A percentile compares a stretch with the other conserved stretches of the same genome.
These are phyloP conservation scores for Tubosaeta sp. DNA, from an alignment of 768 basidiomycete genomes.

Conservation along the genomic window DNA sequence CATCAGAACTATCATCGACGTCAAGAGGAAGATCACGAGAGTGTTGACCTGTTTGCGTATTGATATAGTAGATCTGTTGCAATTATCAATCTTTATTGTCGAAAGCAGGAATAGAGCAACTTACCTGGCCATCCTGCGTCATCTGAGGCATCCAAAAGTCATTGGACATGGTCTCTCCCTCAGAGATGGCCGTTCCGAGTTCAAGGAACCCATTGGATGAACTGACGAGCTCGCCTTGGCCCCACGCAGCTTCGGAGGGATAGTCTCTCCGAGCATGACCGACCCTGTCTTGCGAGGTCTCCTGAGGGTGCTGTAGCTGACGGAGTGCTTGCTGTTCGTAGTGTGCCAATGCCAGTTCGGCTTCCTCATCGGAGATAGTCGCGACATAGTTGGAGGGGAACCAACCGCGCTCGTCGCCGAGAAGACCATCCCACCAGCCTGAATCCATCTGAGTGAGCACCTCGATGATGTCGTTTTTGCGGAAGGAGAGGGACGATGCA, in stretches of 20 bases:
- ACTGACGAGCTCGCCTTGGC: conserved; percentile 9
- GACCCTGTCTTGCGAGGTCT: conserved; percentile 7
- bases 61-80: conserved; percentile 89
- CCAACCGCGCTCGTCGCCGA: conserved; percentile 89
- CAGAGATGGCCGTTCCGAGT: conserved; percentile 24
- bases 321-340: conserved; percentile 14
- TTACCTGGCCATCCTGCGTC: conserved; percentile 76
- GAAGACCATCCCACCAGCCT: conserved; percentile 98
- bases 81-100: background rate
- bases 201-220: conserved; percentile 40
- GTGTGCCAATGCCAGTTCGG: conserved; percentile 55
- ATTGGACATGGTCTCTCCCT: conserved; percentile 41
- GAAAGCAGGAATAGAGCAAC: conserved; percentile 20
- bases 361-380: conserved; percentile 75
- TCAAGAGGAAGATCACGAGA: conserved; percentile 82
- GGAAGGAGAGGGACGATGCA: conserved; percentile 84
- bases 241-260: conserved; percentile 48
- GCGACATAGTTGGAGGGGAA: conserved; percentile 96
- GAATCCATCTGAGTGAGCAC: conserved; percentile 87
- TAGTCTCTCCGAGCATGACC: conserved; percentile 15
- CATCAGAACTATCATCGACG: conserved; percentile 59
- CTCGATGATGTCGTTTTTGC: conserved; percentile 85
- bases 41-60: conserved; percentile 80
- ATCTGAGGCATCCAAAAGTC: conserved; percentile 93
- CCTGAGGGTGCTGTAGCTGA: conserved; percentile 13